A percentile compares a stretch with the other conserved stretches of the same genome.
These are phyloP conservation scores for Angomonas deanei DNA, from an alignment of 208 protist genomes.

Conservation along the genomic window DNA sequence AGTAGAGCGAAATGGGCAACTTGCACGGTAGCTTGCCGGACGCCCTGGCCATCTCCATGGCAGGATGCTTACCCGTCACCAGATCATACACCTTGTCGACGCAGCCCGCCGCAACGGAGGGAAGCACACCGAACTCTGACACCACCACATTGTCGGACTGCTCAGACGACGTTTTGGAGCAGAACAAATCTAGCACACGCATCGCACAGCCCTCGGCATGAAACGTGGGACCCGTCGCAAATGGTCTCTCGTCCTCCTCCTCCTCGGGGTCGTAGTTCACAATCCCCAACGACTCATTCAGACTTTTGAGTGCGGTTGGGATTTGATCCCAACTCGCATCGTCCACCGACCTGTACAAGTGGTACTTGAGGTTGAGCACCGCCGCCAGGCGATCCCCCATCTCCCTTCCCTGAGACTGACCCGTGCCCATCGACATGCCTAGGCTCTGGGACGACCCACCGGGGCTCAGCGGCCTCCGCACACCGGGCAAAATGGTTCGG, in stretches of 20 bases:
- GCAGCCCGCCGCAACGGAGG: conserved; percentile 63
- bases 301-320: conserved; percentile 45
- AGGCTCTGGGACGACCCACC: conserved; percentile 1
- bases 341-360: conserved; percentile 38
- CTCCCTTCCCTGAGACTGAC: neutral
- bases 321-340: conserved; percentile 43
- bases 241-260: conserved; percentile 1
- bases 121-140: conserved; percentile 71
- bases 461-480: neutral
- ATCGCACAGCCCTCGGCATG: conserved; percentile 30
- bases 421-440: neutral
- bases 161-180: conserved; percentile 39
- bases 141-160: conserved; percentile 59
- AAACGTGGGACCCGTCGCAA: neutral
- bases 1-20: conserved; percentile 54
- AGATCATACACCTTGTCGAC: conserved; percentile 66
- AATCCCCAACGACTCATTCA: conserved; percentile 76
- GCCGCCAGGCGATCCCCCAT: neutral
- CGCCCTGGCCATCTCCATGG: conserved; percentile 42
- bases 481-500: neutral
- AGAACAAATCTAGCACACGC: conserved; percentile 76
- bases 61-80: conserved; percentile 56
- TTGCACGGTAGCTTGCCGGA: conserved; percentile 34
- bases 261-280: conserved; percentile 46
- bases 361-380: conserved; percentile 4